Conservation (phyloP, 441 rosid species). For the Gossypium lobatum region DNA sequence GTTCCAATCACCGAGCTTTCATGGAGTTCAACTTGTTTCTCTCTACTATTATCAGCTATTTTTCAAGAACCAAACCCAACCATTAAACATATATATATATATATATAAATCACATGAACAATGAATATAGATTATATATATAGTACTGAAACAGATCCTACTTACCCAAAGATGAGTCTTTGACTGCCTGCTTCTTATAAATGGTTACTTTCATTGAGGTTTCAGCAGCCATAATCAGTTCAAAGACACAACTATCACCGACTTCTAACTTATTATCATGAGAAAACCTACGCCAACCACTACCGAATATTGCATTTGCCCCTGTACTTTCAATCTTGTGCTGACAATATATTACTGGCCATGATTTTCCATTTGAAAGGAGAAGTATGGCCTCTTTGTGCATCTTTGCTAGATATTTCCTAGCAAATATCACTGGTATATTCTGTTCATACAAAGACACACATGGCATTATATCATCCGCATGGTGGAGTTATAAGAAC, state of each 20-base stretch:
- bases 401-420: neutral
- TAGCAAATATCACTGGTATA: neutral
- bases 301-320: neutral
- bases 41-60: neutral
- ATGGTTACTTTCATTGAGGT: slow-evolving; percentile 10
- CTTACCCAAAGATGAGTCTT: neutral
- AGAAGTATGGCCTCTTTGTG: neutral
- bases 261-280: slow-evolving; percentile 2
- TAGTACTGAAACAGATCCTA: neutral
- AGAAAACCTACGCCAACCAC: slow-evolving; percentile 10
- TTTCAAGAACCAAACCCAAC: neutral
- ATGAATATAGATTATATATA: neutral
- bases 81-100: neutral
- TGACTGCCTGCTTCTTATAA: slow-evolving; percentile 14
- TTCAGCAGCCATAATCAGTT: neutral
- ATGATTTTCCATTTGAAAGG: slow-evolving; percentile 9
- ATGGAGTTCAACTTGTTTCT: neutral
- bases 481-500: neutral
- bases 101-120: neutral
- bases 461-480: neutral
- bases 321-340: neutral
- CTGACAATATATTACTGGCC: slow-evolving; percentile 1
- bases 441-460: neutral
- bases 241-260: slow-evolving; percentile 10
- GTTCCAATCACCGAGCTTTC: neutral